Conservation (phyloP, 768 basidiomycete species). For the Coprinopsis strossmayeri region DNA sequence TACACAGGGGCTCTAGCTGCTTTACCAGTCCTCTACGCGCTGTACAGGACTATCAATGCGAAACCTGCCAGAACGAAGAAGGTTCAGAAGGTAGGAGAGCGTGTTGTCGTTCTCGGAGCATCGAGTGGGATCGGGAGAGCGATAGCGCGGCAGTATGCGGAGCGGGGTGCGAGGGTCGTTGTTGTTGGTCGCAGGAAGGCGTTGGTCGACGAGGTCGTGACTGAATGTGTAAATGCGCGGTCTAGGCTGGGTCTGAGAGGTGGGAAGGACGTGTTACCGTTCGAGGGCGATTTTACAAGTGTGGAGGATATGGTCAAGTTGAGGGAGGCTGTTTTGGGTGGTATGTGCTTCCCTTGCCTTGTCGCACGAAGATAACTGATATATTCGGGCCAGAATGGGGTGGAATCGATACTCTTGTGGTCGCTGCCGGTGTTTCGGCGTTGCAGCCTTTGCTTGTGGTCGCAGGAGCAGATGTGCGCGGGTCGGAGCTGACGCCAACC, state of each 20-base stretch:
- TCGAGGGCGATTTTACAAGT: conserved; percentile 58
- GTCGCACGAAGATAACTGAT: neutral
- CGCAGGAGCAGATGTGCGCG: conserved; percentile 44
- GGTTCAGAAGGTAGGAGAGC: conserved; percentile 45
- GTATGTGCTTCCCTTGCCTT: conserved; percentile 15
- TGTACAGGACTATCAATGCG: neutral
- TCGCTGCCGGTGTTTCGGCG: conserved; percentile 81
- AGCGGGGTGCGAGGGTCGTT: conserved; percentile 69
- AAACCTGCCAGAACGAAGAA: conserved; percentile 10
- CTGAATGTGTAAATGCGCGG: conserved; percentile 39
- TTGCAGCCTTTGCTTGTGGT: conserved; percentile 69
- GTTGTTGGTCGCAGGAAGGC: conserved; percentile 61
- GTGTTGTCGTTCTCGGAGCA: conserved; percentile 78
- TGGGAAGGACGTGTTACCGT: conserved; percentile 32
- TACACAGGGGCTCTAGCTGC: neutral
- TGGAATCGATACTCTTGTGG: conserved; percentile 76
- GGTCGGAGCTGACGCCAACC: conserved; percentile 22
- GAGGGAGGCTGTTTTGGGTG: conserved; percentile 49
- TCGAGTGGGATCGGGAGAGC: conserved; percentile 77
- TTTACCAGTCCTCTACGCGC: neutral
- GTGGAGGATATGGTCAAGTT: conserved; percentile 63
- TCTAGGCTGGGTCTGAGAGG: conserved; percentile 10
- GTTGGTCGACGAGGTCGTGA: conserved; percentile 49
- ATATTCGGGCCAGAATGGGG: conserved; percentile 52
- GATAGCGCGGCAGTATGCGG: conserved; percentile 64